phyloP scores from a whole-genome alignment of 129 eudicot species.

The Lactuca sativa region DNA sequence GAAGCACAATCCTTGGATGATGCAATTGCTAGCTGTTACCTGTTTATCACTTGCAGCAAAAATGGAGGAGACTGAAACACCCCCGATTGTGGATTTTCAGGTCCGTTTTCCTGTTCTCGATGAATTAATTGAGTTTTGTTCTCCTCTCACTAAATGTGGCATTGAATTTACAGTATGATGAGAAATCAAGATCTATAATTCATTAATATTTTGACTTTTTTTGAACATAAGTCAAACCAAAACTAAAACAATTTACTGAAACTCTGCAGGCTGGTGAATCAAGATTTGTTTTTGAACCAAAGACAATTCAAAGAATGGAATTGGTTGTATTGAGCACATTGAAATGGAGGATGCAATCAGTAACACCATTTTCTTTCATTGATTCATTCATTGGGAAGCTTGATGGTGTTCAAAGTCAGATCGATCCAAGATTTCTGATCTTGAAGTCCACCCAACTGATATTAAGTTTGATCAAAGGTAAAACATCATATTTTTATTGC shows the following conservation, averaged over 20 bases:
- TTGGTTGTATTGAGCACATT: conserved; percentile 64
- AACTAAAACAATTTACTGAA: conserved; percentile 6
- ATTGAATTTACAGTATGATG: background rate
- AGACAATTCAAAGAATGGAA: conserved; percentile 73
- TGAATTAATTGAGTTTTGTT: background rate
- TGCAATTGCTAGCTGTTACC: conserved; percentile 70
- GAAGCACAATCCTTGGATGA: conserved; percentile 71
- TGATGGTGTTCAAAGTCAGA: conserved; percentile 36
- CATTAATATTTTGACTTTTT: background rate
- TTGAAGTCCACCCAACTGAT: conserved; percentile 50
- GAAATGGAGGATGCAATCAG: conserved; percentile 79
- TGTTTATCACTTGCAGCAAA: conserved; percentile 67
- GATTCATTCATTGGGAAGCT: conserved; percentile 53
- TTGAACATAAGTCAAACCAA: conserved; percentile 8
- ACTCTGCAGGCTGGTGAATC: conserved; percentile 45
- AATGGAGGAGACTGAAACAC: conserved; percentile 72
- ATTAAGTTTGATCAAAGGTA: conserved; percentile 53
- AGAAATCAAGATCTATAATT: background rate
- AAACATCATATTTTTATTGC: background rate
- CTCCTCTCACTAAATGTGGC: background rate
- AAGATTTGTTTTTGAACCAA: conserved; percentile 60
- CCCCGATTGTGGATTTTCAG: conserved; percentile 60
- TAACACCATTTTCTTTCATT: conserved; percentile 69
- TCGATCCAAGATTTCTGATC: conserved; percentile 40
- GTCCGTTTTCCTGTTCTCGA: conserved; percentile 22